phyloP scores from a whole-genome alignment of 1,284 basidiomycete genomes.

The Apiotrichum montevideense region DNA sequence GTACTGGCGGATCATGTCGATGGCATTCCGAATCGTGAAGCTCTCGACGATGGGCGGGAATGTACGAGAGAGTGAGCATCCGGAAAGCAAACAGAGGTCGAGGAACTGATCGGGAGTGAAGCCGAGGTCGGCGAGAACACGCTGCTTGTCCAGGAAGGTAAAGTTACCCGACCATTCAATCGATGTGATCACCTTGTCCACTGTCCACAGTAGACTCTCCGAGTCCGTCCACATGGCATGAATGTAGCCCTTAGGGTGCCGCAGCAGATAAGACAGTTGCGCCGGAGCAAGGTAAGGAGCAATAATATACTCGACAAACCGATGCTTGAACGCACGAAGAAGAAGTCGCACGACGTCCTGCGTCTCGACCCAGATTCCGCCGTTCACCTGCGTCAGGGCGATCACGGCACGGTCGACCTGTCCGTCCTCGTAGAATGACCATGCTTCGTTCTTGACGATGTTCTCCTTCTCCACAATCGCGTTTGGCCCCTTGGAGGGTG shows the following conservation, averaged over 20 bases:
- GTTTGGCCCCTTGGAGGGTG: conserved; percentile 61
- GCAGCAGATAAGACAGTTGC: conserved; percentile 91
- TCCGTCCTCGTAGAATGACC: conserved; percentile 82
- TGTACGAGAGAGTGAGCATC: conserved; percentile 76
- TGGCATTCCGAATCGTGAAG: conserved; percentile 70
- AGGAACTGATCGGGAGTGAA: conserved; percentile 87
- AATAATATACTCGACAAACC: conserved; percentile 92
- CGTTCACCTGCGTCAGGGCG: conserved; percentile 67
- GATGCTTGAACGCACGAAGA: conserved; percentile 84
- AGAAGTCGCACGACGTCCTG: conserved; percentile 91
- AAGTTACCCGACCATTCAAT: conserved; percentile 71
- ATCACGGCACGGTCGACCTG: conserved; percentile 79
- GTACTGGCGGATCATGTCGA: conserved; percentile 84
- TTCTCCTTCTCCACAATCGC: conserved; percentile 48
- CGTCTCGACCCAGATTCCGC: conserved; percentile 55
- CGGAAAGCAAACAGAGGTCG: conserved; percentile 85
- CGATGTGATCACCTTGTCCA: conserved; percentile 86
- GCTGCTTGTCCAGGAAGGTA: conserved; percentile 75
- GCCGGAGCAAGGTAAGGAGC: conserved; percentile 92
- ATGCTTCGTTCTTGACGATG: conserved; percentile 58
- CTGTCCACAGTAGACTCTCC: conserved; percentile 81
- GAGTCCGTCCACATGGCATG: conserved; percentile 89
- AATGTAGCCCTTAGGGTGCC: conserved; percentile 88
- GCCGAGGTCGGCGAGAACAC: conserved; percentile 67
- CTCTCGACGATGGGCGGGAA: conserved; percentile 73